Conservation (phyloP, 2,329 filamentous ascomycete genomes). For the Calonectria henricotiae region DNA sequence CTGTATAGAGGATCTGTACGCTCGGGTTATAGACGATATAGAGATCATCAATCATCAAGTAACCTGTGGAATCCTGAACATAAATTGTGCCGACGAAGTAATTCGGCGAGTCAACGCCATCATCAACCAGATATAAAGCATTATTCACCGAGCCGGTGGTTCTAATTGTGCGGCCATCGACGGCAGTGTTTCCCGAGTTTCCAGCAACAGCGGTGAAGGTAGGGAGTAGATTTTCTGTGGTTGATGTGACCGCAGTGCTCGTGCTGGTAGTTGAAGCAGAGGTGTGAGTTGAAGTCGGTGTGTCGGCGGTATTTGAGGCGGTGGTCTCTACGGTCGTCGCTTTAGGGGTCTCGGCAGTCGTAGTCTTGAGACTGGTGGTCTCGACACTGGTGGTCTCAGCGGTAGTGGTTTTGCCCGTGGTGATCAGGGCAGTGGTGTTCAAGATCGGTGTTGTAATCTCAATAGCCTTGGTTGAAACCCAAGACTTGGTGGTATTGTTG, state of each 20-base stretch:
- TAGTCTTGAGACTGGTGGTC: background rate
- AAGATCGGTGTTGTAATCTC: background rate
- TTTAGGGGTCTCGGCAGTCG: background rate
- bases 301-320: background rate
- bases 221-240: background rate
- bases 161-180: background rate
- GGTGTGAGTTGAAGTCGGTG: background rate
- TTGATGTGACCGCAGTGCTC: background rate
- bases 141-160: constrained; percentile 12
- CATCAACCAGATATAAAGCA: constrained; percentile 4
- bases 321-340: background rate
- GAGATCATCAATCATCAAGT: constrained; percentile 5
- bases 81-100: constrained; percentile 11
- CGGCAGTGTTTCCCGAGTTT: background rate
- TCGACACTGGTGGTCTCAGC: background rate
- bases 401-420: background rate
- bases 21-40: constrained; percentile 17
- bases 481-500: background rate
- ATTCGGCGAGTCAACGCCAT: background rate
- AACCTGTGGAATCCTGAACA: constrained; percentile 10
- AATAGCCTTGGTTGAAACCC: background rate
- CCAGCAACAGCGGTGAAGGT: background rate
- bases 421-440: too few species aligned
- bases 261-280: background rate
- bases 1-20: background rate